These are phyloP conservation scores for Chlorella sp. DNA, from an alignment of 139 green algal genomes.

Conservation along the genomic window DNA sequence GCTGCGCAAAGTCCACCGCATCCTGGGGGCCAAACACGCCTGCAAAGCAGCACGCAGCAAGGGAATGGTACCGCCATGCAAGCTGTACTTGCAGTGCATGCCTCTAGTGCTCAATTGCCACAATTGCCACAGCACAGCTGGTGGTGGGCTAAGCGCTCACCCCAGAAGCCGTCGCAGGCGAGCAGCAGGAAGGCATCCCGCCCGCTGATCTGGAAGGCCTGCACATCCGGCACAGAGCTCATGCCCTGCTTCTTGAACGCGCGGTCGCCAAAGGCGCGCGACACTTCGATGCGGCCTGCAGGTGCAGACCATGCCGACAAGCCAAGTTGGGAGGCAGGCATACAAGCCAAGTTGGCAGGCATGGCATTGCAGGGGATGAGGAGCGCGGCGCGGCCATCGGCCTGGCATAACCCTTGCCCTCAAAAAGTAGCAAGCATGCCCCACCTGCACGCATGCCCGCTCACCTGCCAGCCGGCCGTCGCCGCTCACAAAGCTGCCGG, in stretches of 20 bases:
- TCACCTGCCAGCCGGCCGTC: conserved; percentile 64
- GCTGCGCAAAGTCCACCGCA: conserved; percentile 47
- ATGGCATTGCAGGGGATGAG: too few species aligned
- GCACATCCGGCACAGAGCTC: conserved; percentile 35
- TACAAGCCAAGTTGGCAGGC: too few species aligned
- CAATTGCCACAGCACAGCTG: too few species aligned
- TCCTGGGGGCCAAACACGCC: conserved; percentile 62
- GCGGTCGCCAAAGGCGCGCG: conserved; percentile 64
- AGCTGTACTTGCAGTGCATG: too few species aligned
- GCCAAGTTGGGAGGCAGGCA: too few species aligned
- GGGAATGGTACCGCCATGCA: too few species aligned
- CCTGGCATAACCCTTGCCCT: too few species aligned
- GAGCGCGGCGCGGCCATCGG: too few species aligned
- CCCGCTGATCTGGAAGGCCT: conserved; percentile 51
- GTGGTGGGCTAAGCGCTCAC: conserved; percentile 21
- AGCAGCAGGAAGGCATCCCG: conserved; percentile 71
- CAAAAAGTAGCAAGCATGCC: neutral
- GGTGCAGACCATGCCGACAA: too few species aligned
- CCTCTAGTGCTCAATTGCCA: too few species aligned
- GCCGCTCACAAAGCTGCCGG: conserved; percentile 61
- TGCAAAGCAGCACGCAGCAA: neutral
- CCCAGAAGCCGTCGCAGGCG: conserved; percentile 76
- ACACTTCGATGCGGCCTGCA: conserved; percentile 69
- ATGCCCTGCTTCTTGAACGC: conserved; percentile 66
- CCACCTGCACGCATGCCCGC: neutral